A percentile compares a stretch with the other conserved stretches of the same genome.
These are phyloP conservation scores for Boletus sensibilis DNA, from an alignment of 768 basidiomycete species.

Conservation along the genomic window DNA sequence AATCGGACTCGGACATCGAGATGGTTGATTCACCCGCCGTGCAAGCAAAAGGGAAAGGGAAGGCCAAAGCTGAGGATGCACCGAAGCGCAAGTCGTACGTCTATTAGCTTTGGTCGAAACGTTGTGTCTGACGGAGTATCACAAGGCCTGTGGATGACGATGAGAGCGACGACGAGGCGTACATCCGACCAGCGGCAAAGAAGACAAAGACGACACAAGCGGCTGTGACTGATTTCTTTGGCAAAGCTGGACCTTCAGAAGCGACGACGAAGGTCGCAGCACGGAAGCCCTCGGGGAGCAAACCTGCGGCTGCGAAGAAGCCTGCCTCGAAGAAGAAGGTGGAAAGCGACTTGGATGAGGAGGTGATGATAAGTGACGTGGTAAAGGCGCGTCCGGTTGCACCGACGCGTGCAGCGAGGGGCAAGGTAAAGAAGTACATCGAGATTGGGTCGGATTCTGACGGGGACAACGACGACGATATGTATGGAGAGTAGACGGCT, in stretches of 20 bases:
- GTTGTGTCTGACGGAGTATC: conserved; percentile 7
- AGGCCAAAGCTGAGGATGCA: conserved; percentile 37
- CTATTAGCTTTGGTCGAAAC: not conserved
- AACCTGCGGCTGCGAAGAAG: conserved; percentile 59
- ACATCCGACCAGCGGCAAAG: conserved; percentile 51
- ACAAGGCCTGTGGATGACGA: conserved; percentile 35
- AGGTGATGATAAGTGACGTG: conserved; percentile 39
- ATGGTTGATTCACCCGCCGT: conserved; percentile 25
- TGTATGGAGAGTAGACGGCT: conserved; percentile 39
- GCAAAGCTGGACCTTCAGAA: conserved; percentile 40
- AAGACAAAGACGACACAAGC: conserved; percentile 46
- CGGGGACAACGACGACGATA: conserved; percentile 38
- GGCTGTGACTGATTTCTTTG: conserved; percentile 60
- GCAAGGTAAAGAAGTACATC: conserved; percentile 58
- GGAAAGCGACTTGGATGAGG: conserved; percentile 46
- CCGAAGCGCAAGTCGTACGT: conserved; percentile 71
- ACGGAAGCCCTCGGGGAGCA: conserved; percentile 57
- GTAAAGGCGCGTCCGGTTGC: conserved; percentile 41
- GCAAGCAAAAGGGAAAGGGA: conserved; percentile 43
- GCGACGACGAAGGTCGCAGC: conserved; percentile 39
- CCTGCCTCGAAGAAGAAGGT: conserved; percentile 38
- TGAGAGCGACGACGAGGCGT: conserved; percentile 44
- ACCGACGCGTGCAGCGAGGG: conserved; percentile 49
- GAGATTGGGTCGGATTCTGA: conserved; percentile 55
- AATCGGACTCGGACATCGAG: conserved; percentile 42